Conservation (phyloP, 2,329 filamentous ascomycete species). For the Elsinoe australis region DNA sequence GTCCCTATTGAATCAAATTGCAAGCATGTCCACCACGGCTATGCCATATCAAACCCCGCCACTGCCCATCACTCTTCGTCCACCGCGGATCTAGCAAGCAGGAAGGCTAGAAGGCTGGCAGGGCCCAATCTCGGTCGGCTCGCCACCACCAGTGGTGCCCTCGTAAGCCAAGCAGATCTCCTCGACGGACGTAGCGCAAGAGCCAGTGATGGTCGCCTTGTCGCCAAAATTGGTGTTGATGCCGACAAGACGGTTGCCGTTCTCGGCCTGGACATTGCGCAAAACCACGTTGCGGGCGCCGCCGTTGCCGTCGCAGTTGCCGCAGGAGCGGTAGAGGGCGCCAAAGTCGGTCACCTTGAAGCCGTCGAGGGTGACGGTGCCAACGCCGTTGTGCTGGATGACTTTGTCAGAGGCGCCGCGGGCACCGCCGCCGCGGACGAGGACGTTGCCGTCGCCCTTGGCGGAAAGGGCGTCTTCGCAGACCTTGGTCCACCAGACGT, state of each 20-base stretch:
- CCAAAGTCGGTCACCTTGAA: conserved; percentile 41
- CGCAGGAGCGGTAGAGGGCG: conserved; percentile 46
- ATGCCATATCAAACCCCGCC: background rate
- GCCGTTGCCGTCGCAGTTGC: conserved; percentile 41
- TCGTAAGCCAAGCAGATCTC: conserved; percentile 33
- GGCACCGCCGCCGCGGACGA: conserved; percentile 34
- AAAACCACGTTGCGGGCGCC: conserved; percentile 37
- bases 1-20: conserved; percentile 5
- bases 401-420: conserved; percentile 36
- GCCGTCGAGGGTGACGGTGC: conserved; percentile 34
- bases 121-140: conserved; percentile 8
- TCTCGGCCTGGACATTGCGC: conserved; percentile 36
- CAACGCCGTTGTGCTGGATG: conserved; percentile 38
- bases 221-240: conserved; percentile 49
- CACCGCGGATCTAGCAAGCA: background rate
- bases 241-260: conserved; percentile 40
- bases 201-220: conserved; percentile 38
- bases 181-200: conserved; percentile 30
- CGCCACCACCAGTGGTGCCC: conserved; percentile 21
- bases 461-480: conserved; percentile 35
- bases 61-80: background rate
- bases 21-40: background rate
- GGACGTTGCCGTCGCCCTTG: conserved; percentile 23
- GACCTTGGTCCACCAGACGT: conserved; percentile 40
- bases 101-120: background rate